Evolutionary conservation across 164 flowering plant species (phyloP), one percentile per base, ranked within the genome.

Genomic region (Chloranthus sessilifolius): DNA sequence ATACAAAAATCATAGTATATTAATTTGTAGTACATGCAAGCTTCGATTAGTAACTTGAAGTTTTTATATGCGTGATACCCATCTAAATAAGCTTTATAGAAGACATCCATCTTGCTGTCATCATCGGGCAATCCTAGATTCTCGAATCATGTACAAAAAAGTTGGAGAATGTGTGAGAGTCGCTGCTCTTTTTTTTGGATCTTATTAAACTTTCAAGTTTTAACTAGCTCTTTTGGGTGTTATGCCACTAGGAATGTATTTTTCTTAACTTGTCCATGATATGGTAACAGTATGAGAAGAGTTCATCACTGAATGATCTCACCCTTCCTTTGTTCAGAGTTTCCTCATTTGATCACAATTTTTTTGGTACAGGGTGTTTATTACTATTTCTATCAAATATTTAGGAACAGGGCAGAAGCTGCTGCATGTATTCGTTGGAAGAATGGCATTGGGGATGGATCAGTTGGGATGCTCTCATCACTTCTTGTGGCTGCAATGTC

Each of bases 321-420:
- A 27, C 50, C 43, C 2, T 31, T 36, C 27, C 21, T 47, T 5
- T 16, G 11, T 47, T 56, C 33, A 47, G 41, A 46, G 47, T 53
- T 44, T 45, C 26, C 62, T 77, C 66, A 59, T 66, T 35, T 63
- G 34, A 37, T 60, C 11, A 45, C n/a, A 33, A 20, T 55, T 74
- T 65, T 69, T 55, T 60, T 70, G 68, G 60, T 64, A 71, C 88
- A 91, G 98, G 98, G 98, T 73, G 95, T 88, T 71, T 91, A 91
- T 69, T 91, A 91, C 74, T 91, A 88, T 81, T 91, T 91, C 79
- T 91, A 91, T 79, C 95, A 88, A 82, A 70, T 91, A 76, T 85
- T 91, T 71, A 81, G 96, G 81, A 74, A 63, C 61, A 81, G 67
- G 51, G 96, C 86, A 59, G 96, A 85, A 70, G 75, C 69, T 56